Percentiles rank a stretch among this genome's conserved stretches.
phyloP scores from a whole-genome alignment of 1,284 basidiomycete genomes.

The Sphagnurus paluster region DNA sequence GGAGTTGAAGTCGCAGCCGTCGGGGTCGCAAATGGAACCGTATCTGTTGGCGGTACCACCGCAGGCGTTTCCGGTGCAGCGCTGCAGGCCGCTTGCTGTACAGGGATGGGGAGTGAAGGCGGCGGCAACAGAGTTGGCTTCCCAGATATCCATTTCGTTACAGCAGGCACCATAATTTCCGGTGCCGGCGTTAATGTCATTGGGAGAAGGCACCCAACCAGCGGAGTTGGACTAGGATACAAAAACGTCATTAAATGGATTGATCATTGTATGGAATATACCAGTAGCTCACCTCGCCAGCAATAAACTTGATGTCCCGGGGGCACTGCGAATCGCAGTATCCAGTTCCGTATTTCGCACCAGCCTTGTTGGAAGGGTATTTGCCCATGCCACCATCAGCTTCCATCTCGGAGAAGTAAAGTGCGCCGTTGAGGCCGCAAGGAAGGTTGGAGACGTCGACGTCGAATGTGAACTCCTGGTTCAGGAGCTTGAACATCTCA shows the following conservation, averaged over 20 bases:
- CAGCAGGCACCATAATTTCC: slow-evolving; percentile 53
- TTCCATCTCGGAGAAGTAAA: slow-evolving; percentile 52
- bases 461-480: slow-evolving; percentile 60
- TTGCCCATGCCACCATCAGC: slow-evolving; percentile 53
- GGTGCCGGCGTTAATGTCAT: slow-evolving; percentile 29
- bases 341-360: slow-evolving; percentile 56
- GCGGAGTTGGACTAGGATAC: slow-evolving; percentile 44
- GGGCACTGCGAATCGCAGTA: slow-evolving; percentile 64
- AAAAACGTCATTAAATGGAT: slow-evolving; percentile 22
- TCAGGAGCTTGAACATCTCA: slow-evolving; percentile 52
- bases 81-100: slow-evolving; percentile 28
- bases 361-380: slow-evolving; percentile 54
- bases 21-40: slow-evolving; percentile 24
- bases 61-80: slow-evolving; percentile 21
- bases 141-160: slow-evolving; percentile 61
- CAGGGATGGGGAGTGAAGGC: slow-evolving; percentile 57
- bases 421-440: slow-evolving; percentile 56
- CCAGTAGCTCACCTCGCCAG: slow-evolving; percentile 41
- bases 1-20: slow-evolving; percentile 59
- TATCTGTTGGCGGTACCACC: slow-evolving; percentile 23
- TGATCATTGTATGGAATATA: no score
- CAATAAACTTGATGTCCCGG: slow-evolving; percentile 56
- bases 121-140: slow-evolving; percentile 50
- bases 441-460: slow-evolving; percentile 56
- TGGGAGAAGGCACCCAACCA: slow-evolving; percentile 38